phyloP scores from a whole-genome alignment of 2,329 filamentous ascomycete genomes.

The Neurospora crassa region DNA sequence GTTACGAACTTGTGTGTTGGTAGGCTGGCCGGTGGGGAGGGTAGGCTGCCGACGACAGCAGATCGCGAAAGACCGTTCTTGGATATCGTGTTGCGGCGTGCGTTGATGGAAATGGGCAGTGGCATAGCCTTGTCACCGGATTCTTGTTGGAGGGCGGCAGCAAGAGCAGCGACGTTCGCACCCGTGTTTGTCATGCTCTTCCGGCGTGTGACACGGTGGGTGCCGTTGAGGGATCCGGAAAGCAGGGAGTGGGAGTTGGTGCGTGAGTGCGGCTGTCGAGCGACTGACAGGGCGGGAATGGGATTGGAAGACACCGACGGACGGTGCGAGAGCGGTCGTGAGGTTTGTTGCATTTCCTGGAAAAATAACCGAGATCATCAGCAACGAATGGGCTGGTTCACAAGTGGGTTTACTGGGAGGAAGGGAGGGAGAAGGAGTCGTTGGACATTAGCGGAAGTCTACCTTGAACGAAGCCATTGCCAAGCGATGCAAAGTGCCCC shows the following conservation, averaged over 20 bases:
- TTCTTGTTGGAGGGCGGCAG: slow-evolving; percentile 62
- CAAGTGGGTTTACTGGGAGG: slow-evolving; percentile 14
- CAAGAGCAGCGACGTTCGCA: slow-evolving; percentile 65
- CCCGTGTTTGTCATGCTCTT: slow-evolving; percentile 81
- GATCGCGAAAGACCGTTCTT: slow-evolving; percentile 48
- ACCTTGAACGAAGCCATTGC: slow-evolving; percentile 26
- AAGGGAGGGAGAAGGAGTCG: slow-evolving; percentile 14
- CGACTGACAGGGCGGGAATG: slow-evolving; percentile 45
- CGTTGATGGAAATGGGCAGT: slow-evolving; percentile 47
- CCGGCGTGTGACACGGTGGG: slow-evolving; percentile 79
- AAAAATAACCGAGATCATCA: slow-evolving; percentile 25
- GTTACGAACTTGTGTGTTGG: slow-evolving; percentile 45
- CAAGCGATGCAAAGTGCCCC: slow-evolving; percentile 10
- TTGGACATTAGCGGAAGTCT: slow-evolving; percentile 11
- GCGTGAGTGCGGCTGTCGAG: slow-evolving; percentile 58
- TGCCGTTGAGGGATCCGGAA: slow-evolving; percentile 64
- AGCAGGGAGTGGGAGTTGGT: slow-evolving; percentile 77
- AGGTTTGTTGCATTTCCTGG: slow-evolving; percentile 56
- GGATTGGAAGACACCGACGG: slow-evolving; percentile 49
- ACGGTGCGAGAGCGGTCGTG: slow-evolving; percentile 58
- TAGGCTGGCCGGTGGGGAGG: slow-evolving; percentile 59
- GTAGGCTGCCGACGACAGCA: slow-evolving; percentile 46
- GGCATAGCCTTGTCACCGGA: slow-evolving; percentile 46
- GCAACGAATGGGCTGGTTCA: slow-evolving; percentile 17
- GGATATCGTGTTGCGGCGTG: slow-evolving; percentile 59